These are phyloP conservation scores for Pseudozyma sp. DNA, from an alignment of 1,284 basidiomycete genomes.

Conservation along the genomic window DNA sequence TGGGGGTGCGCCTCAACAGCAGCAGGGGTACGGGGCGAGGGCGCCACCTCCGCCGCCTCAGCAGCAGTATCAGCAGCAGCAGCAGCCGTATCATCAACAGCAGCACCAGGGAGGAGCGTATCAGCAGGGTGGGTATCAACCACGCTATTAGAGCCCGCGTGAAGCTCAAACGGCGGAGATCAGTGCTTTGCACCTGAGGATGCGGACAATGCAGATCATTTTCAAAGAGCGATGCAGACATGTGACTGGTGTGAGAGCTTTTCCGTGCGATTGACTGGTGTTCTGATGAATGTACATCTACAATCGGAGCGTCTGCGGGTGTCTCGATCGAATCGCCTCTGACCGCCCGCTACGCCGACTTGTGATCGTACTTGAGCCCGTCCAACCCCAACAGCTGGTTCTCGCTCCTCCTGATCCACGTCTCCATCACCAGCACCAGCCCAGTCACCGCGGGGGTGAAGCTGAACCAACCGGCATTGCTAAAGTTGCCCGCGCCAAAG, in stretches of 20 bases:
- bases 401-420: constrained; percentile 56
- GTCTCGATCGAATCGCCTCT: no score
- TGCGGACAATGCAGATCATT: no score
- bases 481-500: constrained; percentile 66
- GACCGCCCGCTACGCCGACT: constrained; percentile 49
- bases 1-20: background rate
- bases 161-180: no score
- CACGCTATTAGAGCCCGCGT: constrained; percentile 13
- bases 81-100: constrained; percentile 8
- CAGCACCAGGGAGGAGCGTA: constrained; percentile 8
- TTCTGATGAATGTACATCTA: no score
- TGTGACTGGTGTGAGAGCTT: no score
- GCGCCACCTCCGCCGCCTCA: constrained; percentile 15
- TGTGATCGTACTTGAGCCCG: constrained; percentile 64
- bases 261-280: no score
- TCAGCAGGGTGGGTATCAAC: constrained; percentile 19
- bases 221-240: no score
- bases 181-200: no score
- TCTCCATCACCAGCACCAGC: constrained; percentile 51
- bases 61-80: constrained; percentile 13
- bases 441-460: constrained; percentile 52
- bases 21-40: constrained; percentile 10
- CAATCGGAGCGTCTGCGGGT: no score
- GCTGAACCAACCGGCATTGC: constrained; percentile 65
- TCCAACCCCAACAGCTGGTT: constrained; percentile 56